Evolutionary conservation across 768 basidiomycete genomes (phyloP), one percentile per base, ranked within the genome.

Genomic region (Hericium erinaceus): DNA sequence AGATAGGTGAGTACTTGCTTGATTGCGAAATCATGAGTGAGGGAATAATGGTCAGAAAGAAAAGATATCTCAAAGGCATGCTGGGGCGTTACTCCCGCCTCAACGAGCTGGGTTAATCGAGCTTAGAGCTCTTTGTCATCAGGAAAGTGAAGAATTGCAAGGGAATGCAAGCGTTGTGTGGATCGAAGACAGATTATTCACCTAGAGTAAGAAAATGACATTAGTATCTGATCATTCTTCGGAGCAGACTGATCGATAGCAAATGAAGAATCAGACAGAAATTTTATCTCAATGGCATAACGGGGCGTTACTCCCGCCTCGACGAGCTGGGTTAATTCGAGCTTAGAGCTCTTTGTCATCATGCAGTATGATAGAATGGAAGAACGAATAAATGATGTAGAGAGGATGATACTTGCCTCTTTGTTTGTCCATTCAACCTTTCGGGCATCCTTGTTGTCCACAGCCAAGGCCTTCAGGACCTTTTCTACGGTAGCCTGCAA

Each of bases 21-120:
- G 20, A 0, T 16, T 46, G 44, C 15, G 13, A 46, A 9, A 7
- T 9, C 4, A 46, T 0, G 4, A 5, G 46, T 18, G 39, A 44
- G 9, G 41, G 10, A 24, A 38, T 16, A 52, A 38, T 13, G 44
- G 10, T 62, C 61, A 62, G 61, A 58, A 46, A 18, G 3, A n/a
- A 46, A 46, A 8, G 44, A 18, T 46, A 46, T 46, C 44, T 46
- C 44, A 46, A 46, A 46, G 44, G 44, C 44, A 46, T 46, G 61
- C 64, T 76, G 84, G 85, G 85, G 87, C 86, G 87, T 90, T 88
- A 89, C 87, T 89, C 88, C 89, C 83, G 74, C 84, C 44, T 93
- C 90, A 77, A 89, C 78, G 92, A 93, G 92, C 91, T 93, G 91
- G 87, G 90, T 92, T 92, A 81, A 68, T 84, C 81, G 87, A 87